Evolutionary conservation across 2,329 filamentous ascomycete species (phyloP).

Genomic region (Hymenoscyphus salicellus): DNA sequence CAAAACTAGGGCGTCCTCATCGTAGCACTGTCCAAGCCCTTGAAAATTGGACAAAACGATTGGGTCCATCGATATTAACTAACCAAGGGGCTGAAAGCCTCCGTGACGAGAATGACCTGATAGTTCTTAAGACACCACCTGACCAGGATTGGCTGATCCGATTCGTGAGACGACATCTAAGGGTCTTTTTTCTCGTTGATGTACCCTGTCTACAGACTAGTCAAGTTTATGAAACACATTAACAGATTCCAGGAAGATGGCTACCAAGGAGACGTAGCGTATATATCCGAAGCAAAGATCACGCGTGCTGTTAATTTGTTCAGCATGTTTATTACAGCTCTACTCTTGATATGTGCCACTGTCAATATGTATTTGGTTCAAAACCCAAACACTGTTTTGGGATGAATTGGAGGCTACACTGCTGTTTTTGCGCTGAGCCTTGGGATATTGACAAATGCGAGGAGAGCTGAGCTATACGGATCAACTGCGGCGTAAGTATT

Average conservation of each 20-base stretch:
- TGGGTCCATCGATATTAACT: not conserved
- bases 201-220: too few species aligned
- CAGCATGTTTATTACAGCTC: not conserved
- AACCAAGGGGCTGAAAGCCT: not conserved
- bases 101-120: not conserved
- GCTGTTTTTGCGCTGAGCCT: not conserved
- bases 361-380: not conserved
- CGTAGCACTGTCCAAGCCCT: not conserved
- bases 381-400: not conserved
- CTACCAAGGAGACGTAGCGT: not conserved
- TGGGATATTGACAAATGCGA: not conserved
- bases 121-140: not conserved
- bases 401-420: not conserved
- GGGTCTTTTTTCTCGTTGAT: too few species aligned
- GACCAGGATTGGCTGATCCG: not conserved
- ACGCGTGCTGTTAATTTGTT: not conserved
- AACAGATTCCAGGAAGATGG: not conserved
- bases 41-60: not conserved
- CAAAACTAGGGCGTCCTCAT: not conserved
- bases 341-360: not conserved
- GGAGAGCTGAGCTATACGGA: not conserved
- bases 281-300: not conserved
- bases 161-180: too few species aligned
- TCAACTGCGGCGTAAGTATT: not conserved
- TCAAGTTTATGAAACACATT: too few species aligned